These are phyloP conservation scores for Diphasiastrum complanatum DNA, from an alignment of 83 land plant genomes.

Conservation along the genomic window DNA sequence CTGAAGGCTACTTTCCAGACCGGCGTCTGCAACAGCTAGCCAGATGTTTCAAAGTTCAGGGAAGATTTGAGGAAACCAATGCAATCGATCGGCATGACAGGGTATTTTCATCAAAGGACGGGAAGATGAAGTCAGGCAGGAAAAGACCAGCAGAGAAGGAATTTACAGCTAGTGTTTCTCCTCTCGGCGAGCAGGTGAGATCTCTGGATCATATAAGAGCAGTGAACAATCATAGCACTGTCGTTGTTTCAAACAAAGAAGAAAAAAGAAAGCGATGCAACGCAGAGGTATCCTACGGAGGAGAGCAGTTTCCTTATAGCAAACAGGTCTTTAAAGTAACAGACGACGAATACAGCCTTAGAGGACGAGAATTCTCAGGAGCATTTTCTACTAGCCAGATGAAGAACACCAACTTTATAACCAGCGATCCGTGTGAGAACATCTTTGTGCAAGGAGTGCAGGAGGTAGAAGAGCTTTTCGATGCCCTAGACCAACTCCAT, in stretches of 20 bases:
- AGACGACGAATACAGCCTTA: not conserved
- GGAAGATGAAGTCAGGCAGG: too few species aligned
- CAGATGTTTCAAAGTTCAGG: conserved; percentile 9
- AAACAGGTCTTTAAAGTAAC: not conserved
- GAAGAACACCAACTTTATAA: not conserved
- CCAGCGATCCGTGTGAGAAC: conserved; percentile 38
- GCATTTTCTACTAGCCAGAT: conserved; percentile 1
- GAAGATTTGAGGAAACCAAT: not conserved
- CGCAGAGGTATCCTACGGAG: not conserved
- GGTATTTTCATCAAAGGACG: too few species aligned
- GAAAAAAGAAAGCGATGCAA: not conserved
- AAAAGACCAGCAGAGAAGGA: too few species aligned
- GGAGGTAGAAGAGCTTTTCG: conserved; percentile 49
- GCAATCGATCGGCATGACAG: too few species aligned
- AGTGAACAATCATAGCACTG: too few species aligned
- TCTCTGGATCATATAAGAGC: too few species aligned
- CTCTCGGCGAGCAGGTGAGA: conserved; percentile 4
- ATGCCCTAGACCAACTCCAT: conserved; percentile 32
- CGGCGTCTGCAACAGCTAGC: conserved; percentile 60
- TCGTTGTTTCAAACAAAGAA: not conserved
- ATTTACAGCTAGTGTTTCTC: too few species aligned
- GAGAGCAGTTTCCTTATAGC: conserved; percentile 1
- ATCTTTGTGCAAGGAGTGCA: conserved; percentile 42
- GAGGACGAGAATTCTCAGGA: not conserved
- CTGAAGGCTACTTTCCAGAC: conserved; percentile 62